Conservation (phyloP, 352 stramenopile species). For the Phytophthora crassamura region DNA sequence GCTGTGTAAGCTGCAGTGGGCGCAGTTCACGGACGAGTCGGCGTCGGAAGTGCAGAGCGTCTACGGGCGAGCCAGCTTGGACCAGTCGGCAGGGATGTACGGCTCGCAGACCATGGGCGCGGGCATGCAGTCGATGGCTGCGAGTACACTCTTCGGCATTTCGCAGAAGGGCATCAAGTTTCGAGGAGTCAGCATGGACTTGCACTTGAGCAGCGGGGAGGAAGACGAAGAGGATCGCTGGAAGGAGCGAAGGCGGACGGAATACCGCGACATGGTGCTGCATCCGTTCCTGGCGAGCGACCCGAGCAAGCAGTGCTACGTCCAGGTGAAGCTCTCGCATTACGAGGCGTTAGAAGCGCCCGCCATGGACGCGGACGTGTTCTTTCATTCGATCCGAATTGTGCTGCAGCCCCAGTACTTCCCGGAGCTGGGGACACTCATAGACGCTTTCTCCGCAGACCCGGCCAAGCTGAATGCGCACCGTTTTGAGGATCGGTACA, state of each 20-base stretch:
- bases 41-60: slow-evolving; percentile 77
- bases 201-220: slow-evolving; percentile 71
- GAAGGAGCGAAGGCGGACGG: slow-evolving; percentile 33
- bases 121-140: slow-evolving; percentile 80
- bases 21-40: slow-evolving; percentile 87
- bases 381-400: slow-evolving; percentile 82
- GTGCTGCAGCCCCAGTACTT: slow-evolving; percentile 87
- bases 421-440: slow-evolving; percentile 65
- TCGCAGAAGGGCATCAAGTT: slow-evolving; percentile 89
- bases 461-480: slow-evolving; percentile 19
- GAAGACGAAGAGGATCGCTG: slow-evolving; percentile 44
- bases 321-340: slow-evolving; percentile 86
- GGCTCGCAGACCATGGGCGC: slow-evolving; percentile 40
- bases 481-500: slow-evolving; percentile 33
- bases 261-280: slow-evolving; percentile 50
- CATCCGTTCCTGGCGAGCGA: slow-evolving; percentile 79
- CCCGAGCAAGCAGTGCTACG: slow-evolving; percentile 69
- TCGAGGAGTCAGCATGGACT: slow-evolving; percentile 81
- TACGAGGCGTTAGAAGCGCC: slow-evolving; percentile 78
- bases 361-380: slow-evolving; percentile 79
- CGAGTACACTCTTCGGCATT: slow-evolving; percentile 82
- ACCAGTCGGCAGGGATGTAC: slow-evolving; percentile 37
- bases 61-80: slow-evolving; percentile 57
- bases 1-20: slow-evolving; percentile 80
- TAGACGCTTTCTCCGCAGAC: slow-evolving; percentile 68